Conservation (phyloP, 1,284 basidiomycete species). For the Pseudozyma hubeiensis region DNA sequence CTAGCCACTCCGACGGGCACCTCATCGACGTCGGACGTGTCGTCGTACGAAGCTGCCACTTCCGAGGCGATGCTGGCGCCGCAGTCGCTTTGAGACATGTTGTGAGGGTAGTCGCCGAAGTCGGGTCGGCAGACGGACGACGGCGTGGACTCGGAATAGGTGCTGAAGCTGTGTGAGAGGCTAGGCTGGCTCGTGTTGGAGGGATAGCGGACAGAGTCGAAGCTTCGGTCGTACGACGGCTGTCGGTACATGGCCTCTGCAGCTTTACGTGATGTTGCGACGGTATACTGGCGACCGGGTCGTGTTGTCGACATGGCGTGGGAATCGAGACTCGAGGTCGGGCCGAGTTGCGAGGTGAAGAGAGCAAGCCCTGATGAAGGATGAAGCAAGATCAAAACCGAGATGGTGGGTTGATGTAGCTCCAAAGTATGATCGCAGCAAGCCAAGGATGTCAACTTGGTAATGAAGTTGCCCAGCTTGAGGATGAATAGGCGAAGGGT, state of each 20-base stretch:
- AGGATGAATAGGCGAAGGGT: too few relatives aligned
- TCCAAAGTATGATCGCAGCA: too few relatives aligned
- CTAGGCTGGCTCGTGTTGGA: conserved; percentile 45
- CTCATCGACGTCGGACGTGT: conserved; percentile 39
- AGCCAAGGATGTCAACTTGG: too few relatives aligned
- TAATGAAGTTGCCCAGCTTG: too few relatives aligned
- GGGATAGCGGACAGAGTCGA: conserved; percentile 30
- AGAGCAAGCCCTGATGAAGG: neutral
- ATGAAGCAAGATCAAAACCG: too few relatives aligned
- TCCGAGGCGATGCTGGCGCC: conserved; percentile 30
- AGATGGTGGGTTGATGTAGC: too few relatives aligned
- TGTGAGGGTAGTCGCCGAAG: conserved; percentile 25
- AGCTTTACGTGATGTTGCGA: neutral
- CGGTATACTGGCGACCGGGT: conserved; percentile 19
- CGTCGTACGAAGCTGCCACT: conserved; percentile 29
- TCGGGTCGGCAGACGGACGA: conserved; percentile 39
- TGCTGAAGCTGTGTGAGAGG: conserved; percentile 42
- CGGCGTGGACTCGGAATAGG: conserved; percentile 37
- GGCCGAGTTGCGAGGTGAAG: neutral
- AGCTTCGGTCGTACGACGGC: conserved; percentile 22
- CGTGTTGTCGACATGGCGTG: conserved; percentile 24
- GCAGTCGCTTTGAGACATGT: conserved; percentile 28
- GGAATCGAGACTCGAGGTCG: neutral
- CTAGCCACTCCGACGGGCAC: conserved; percentile 1
- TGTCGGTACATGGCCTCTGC: conserved; percentile 26